Conservation (phyloP, 2,329 filamentous ascomycete species). For the Aschersonia sp. region DNA sequence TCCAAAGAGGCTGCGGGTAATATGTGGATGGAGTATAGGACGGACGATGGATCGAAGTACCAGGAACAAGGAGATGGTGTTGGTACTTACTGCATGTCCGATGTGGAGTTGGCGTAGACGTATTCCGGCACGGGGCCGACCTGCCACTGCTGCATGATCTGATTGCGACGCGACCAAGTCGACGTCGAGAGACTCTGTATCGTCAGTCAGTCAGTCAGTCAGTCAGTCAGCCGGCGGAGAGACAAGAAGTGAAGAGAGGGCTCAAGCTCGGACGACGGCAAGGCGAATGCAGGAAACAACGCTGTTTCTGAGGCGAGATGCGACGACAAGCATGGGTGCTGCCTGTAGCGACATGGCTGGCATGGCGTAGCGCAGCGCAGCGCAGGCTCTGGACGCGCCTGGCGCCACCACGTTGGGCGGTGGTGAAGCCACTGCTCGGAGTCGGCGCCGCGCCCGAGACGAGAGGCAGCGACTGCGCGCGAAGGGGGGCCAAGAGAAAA, state of each 20-base stretch:
- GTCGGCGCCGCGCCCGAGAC: too few relatives aligned
- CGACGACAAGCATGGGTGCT: conserved; percentile 7
- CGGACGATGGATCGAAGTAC: conserved; percentile 10
- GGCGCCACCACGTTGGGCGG: too few relatives aligned
- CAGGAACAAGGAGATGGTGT: conserved; percentile 18
- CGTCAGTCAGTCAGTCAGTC: neutral
- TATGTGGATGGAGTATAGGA: conserved; percentile 2
- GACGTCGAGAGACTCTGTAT: conserved; percentile 7
- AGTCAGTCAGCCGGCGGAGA: neutral
- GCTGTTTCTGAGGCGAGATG: conserved; percentile 4
- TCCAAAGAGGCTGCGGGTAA: conserved; percentile 1
- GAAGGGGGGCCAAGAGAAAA: too few relatives aligned
- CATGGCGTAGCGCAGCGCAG: conserved; percentile 7
- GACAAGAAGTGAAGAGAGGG: conserved; percentile 4
- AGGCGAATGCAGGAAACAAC: conserved; percentile 2
- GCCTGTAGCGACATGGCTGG: conserved; percentile 9
- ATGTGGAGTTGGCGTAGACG: conserved; percentile 39
- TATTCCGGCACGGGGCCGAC: conserved; percentile 46
- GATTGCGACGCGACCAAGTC: conserved; percentile 9
- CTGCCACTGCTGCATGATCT: conserved; percentile 49
- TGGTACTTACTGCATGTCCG: conserved; percentile 44
- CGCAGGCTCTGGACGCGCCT: neutral
- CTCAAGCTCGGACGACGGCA: conserved; percentile 3
- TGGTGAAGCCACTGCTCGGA: too few relatives aligned
- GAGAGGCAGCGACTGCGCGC: too few relatives aligned